Base-by-base conservation (phyloP, 1,139 yeast species). In the Suhomyces coccinellae region DNA sequence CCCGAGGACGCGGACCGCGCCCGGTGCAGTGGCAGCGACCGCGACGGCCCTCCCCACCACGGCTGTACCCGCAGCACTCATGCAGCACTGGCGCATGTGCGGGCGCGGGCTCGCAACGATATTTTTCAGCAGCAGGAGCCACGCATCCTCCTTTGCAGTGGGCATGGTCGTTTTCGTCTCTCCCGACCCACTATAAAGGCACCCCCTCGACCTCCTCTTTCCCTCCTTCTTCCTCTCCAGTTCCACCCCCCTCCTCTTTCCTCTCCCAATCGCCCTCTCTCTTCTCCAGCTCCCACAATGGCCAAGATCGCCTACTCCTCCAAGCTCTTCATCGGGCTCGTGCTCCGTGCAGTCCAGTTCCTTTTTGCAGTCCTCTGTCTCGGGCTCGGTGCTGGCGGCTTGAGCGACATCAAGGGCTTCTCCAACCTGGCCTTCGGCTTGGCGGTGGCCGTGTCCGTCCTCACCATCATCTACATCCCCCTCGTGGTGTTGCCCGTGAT, bases 311-410 rank as follows among this genome's bases (percentile, higher is more conserved):
- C 29, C 17, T 11, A n/a, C 16, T 6, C 36, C 15, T 12, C 38
- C 14, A 33, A 28, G 28, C 14, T 24, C 15, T 15, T 33, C 17
- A 53, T 40, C 28, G 16, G 40, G 8, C 13, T 29, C 33, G 32
- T 22, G 27, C 27, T 46, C 30, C 41, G 49, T 11, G 51, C 44
- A 6, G 33, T 48, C 11, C 71, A 68, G 52, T 16, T 58, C 5
- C 17, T 65, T 6, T 61, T 65, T 36, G 44, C 63, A 15, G 49
- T 67, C 29, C 46, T 66, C 20, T 41, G 45, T 9, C 55, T 68
- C 28, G 71, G 64, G 3, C 48, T 66, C 9, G 45, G 61, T 11
- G 71, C 69, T 3, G 66, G 57, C 3, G 40, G 57, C n/a, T 53
- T 61, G 26, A 47, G 43, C 12, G 45, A 48, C 11, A n/a, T 45